A percentile compares a stretch with the other conserved stretches of the same genome.
Evolutionary conservation across 805 yeast species (phyloP).

Genomic region (Jamesozyma hellenica): DNA sequence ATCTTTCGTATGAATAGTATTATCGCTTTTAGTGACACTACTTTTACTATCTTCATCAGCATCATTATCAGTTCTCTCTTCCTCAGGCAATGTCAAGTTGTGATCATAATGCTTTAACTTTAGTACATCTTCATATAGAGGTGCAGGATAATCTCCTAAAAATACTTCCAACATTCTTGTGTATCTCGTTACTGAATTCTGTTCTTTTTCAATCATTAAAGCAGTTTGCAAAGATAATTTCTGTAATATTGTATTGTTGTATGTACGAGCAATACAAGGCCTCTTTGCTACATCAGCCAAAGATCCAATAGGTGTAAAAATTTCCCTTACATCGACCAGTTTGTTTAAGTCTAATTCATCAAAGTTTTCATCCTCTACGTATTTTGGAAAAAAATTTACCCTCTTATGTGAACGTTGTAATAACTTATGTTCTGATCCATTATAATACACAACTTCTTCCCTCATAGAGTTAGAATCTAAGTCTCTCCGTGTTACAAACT

Average conservation of each 20-base stretch:
- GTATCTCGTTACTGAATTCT: constrained; percentile 59
- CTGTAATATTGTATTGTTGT: constrained; percentile 43
- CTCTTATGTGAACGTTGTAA: constrained; percentile 20
- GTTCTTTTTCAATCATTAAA: constrained; percentile 73
- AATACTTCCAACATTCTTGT: constrained; percentile 66
- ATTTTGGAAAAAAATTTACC: constrained; percentile 17
- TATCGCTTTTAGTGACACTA: constrained; percentile 16
- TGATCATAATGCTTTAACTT: constrained; percentile 64
- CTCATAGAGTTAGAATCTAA: constrained; percentile 28
- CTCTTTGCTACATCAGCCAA: constrained; percentile 72
- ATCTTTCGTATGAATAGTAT: not conserved
- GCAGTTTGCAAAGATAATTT: constrained; percentile 63
- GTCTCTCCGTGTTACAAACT: constrained; percentile 36
- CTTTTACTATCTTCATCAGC: constrained; percentile 3
- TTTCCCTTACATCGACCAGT: constrained; percentile 43
- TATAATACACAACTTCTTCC: constrained; percentile 28
- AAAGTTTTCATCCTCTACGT: constrained; percentile 24
- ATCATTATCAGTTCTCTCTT: constrained; percentile 6
- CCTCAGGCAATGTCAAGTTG: constrained; percentile 33
- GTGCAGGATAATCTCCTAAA: constrained; percentile 77
- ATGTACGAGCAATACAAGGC: constrained; percentile 59
- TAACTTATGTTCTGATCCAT: constrained; percentile 30
- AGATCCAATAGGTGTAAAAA: constrained; percentile 68
- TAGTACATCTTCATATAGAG: constrained; percentile 52
- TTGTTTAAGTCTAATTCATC: constrained; percentile 37